Evolutionary conservation across 345 rosid genomes (phyloP).

Genomic region (Eucalyptus virginea): DNA sequence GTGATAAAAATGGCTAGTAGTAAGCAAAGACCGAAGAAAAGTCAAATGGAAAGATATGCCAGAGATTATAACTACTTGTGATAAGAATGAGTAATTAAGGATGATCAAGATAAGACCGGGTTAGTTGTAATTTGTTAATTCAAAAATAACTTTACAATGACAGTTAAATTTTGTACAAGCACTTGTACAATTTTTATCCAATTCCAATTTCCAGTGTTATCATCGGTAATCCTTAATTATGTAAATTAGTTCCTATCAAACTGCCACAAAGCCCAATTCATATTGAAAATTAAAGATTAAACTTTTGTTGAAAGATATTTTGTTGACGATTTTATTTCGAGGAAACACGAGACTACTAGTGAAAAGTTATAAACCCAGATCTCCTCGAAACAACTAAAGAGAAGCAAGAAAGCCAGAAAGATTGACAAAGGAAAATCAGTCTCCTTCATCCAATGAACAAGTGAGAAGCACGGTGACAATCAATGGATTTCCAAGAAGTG

Average conservation of each 20-base stretch:
- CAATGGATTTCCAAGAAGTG: too few relatives aligned
- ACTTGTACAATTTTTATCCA: background rate
- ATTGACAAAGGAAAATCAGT: background rate
- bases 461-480: too few relatives aligned
- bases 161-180: background rate
- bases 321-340: too few relatives aligned
- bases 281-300: too few relatives aligned
- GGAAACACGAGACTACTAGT: background rate
- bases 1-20: background rate
- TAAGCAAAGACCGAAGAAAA: background rate
- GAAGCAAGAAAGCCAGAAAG: background rate
- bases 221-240: background rate
- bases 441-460: background rate
- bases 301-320: background rate
- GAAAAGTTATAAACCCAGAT: background rate
- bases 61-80: background rate
- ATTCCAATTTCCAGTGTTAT: background rate
- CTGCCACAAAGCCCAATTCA: background rate
- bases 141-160: too few relatives aligned
- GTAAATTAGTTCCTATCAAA: background rate
- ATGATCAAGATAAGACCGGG: too few relatives aligned
- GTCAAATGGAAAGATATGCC: too few relatives aligned
- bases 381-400: background rate
- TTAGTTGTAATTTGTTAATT: too few relatives aligned
- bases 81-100: background rate